Evolutionary conservation across 2,329 filamentous ascomycete species (phyloP), one percentile per base, ranked within the genome.

Genomic region (Hansfordia pulvinata): DNA sequence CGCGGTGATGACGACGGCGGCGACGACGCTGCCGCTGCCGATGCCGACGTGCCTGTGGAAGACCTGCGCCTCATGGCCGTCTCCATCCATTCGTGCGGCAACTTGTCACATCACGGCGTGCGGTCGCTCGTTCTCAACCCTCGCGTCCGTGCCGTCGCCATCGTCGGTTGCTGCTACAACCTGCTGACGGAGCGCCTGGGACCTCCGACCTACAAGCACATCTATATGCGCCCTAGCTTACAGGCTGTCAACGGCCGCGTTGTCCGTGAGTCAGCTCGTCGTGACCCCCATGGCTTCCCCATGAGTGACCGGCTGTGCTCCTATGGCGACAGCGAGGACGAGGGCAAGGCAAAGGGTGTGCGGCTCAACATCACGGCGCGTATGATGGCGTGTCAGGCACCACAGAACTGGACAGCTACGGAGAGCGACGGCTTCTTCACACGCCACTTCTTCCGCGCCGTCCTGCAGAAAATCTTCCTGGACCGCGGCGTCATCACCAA

Each of bases 161-260:
- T 98, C 47, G 84, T 98, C 33, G 90, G 90, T 24, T 98, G 90
- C 60, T 98, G 90, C 62, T 96, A 98, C 63, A 98, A 98, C 43
- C 71, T 96, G 5, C 60, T 96, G 39, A 94, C 88, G 0, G 90
- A 96, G 53, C 75, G 82, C 30, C 69, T 94, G 9, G 82, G 83
- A 0, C 82, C 85, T 2, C 79, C 84, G 11, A 85, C 83, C 0
- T 88, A 82, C 60, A 93, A 94, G 50, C 65, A 83, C 12, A 77
- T 84, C 2, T 70, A 73, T 25, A 65, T 88, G 19, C 76, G 85
- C 7, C 78, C 81, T 3, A 73, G 61, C 27, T 41, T 78, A 47
- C 57, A 84, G 34, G 62, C 72, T 5, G 52, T 76, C 41, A 77
- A 77, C 37, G 85, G 63, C 41, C 73, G 83, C 2, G 64, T 86